Evolutionary conservation across 1,284 basidiomycete genomes (phyloP), one percentile per base, ranked within the genome.

Genomic region (Ceraceosorus guamensis): DNA sequence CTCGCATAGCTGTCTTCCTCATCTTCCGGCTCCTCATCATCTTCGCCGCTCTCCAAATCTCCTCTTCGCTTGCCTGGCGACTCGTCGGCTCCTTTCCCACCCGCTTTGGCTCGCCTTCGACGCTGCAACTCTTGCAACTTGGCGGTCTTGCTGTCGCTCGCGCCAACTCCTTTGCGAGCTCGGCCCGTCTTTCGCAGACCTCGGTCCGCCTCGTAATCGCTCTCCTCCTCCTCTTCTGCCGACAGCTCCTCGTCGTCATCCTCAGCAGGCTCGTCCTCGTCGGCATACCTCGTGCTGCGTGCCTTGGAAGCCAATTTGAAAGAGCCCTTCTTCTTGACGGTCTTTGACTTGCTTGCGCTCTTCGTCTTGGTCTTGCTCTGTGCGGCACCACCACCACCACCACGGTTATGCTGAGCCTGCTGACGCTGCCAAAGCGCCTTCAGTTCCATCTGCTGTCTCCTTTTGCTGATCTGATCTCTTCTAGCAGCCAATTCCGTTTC

Each of bases 401-500:
- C 57, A 35, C 62, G 49, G 14, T 63, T 65, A 8, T 61, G 61
- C 1, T 68, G 65, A 2, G 78, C 77, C 77, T 85, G 84, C 71
- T 87, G 81, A 14, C 80, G 82, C 59, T 83, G 82, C 47, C 88
- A 81, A 82, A 95, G 84, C 63, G 85, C 83, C 43, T 86, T 84
- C 3, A 95, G 79, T 62, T 86, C 84, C 48, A 82, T 81, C 67
- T 84, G 83, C 77, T 91, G 88, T 65, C 84, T 81, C 57, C 84
- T 81, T 62, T 84, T 82, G 71, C 89, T 86, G 78, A 87, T 83
- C 77, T 91, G 85, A 59, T 91, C 90, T 47, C 84, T 80, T 6
- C 91, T 84, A 53, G 83, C 80, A 0, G 88, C 85, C 11, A 96
- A 81, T 52, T 90, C 87, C 31, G 84, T 84, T 77, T 96, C 91